These are phyloP conservation scores for Begonia masoniana DNA, from an alignment of 306 rosid genomes.

Conservation along the genomic window DNA sequence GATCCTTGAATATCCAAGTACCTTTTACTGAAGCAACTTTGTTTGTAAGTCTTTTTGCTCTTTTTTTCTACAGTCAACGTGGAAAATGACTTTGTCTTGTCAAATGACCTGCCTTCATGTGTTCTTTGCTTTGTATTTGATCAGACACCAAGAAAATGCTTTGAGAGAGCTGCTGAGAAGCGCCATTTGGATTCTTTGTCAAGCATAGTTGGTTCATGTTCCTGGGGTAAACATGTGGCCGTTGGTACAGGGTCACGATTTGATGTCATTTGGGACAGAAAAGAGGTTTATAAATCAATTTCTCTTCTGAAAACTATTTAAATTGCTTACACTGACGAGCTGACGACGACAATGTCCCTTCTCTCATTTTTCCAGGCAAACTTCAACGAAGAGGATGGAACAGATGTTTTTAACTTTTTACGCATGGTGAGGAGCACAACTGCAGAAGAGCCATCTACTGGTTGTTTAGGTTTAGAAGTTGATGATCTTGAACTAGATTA, in stretches of 20 bases:
- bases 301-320: background rate
- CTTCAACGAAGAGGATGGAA: slow-evolving; percentile 38
- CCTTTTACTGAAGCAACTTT: slow-evolving; percentile 94
- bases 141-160: slow-evolving; percentile 84
- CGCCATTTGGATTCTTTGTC: slow-evolving; percentile 62
- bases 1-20: slow-evolving; percentile 59
- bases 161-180: slow-evolving; percentile 90
- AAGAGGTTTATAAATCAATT: slow-evolving; percentile 32
- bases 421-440: slow-evolving; percentile 43
- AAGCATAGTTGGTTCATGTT: slow-evolving; percentile 87
- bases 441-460: slow-evolving; percentile 43
- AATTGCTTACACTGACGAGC: slow-evolving; percentile 1
- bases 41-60: slow-evolving; percentile 41
- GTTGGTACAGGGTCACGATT: slow-evolving; percentile 92
- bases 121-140: slow-evolving; percentile 9
- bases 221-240: slow-evolving; percentile 90
- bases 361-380: slow-evolving; percentile 29
- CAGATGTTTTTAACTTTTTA: slow-evolving; percentile 62
- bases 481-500: slow-evolving; percentile 48
- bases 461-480: slow-evolving; percentile 63
- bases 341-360: background rate
- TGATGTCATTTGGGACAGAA: slow-evolving; percentile 69
- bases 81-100: background rate
- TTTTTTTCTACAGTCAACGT: slow-evolving; percentile 5
- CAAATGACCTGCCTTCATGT: slow-evolving; percentile 10